These are phyloP conservation scores for Geoglossum cookeanum DNA, from an alignment of 2,329 filamentous ascomycete species.

Conservation along the genomic window DNA sequence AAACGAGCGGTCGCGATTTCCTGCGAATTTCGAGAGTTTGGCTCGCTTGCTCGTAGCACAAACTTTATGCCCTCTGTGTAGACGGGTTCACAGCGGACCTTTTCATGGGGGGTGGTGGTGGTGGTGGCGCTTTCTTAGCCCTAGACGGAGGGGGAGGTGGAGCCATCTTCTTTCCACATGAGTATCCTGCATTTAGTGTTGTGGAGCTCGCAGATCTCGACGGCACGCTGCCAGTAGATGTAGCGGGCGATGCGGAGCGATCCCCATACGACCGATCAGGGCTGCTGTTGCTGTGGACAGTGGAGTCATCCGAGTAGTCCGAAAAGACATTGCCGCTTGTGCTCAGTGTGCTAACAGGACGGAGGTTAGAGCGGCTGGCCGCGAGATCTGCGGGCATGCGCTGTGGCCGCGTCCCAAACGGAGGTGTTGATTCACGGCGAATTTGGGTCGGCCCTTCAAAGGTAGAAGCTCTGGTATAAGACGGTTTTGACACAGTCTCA, in stretches of 20 bases:
- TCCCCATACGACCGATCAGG: conserved; percentile 30
- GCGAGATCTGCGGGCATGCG: conserved; percentile 25
- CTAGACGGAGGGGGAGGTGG: conserved; percentile 43
- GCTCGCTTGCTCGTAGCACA: not conserved
- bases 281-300: conserved; percentile 27
- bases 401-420: not conserved
- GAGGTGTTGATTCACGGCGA: conserved; percentile 29
- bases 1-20: not conserved
- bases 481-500: conserved; percentile 25
- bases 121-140: conserved; percentile 45
- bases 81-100: conserved; percentile 17
- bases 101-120: conserved; percentile 46
- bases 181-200: conserved; percentile 15
- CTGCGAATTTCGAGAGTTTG: not conserved
- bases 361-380: conserved; percentile 28
- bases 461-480: conserved; percentile 31
- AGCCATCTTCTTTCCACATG: conserved; percentile 32
- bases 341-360: conserved; percentile 20
- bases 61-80: not conserved
- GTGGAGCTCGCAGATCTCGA: conserved; percentile 33
- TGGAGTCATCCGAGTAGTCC: conserved; percentile 30
- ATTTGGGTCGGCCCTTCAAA: conserved; percentile 37
- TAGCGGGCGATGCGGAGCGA: conserved; percentile 34
- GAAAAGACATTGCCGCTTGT: conserved; percentile 27
- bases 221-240: conserved; percentile 29